These are phyloP conservation scores for Kernera saxatilis DNA, from an alignment of 345 rosid species.

Conservation along the genomic window DNA sequence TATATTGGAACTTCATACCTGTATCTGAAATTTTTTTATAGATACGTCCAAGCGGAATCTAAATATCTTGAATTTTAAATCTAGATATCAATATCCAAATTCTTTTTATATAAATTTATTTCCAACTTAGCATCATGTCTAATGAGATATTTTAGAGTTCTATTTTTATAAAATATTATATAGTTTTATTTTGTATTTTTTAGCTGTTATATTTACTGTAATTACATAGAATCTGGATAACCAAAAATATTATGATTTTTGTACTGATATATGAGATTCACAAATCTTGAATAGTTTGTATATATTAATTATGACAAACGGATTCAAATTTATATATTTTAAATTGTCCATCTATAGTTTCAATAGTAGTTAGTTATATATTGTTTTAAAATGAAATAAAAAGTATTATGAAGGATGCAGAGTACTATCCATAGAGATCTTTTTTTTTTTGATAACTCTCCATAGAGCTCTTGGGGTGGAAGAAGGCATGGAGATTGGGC, in stretches of 20 bases:
- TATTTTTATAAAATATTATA: not conserved
- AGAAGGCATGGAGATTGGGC: slow-evolving; percentile 18
- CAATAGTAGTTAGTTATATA: not conserved
- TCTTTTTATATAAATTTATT: too few species aligned
- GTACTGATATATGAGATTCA: not conserved
- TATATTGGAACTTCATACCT: too few species aligned
- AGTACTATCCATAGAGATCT: not conserved
- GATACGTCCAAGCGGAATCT: too few species aligned
- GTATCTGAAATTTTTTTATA: too few species aligned
- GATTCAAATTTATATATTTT: not conserved
- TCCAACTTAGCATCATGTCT: too few species aligned
- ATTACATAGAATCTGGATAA: not conserved
- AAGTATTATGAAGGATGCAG: not conserved
- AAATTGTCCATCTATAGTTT: not conserved
- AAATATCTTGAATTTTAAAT: too few species aligned
- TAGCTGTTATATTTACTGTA: not conserved
- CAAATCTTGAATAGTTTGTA: not conserved
- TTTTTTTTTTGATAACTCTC: too few species aligned
- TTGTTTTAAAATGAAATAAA: not conserved
- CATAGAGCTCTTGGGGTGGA: slow-evolving; percentile 3
- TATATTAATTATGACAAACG: not conserved
- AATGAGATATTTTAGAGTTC: not conserved
- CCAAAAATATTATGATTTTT: not conserved
- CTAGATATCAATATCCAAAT: too few species aligned
- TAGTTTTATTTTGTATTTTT: not conserved